phyloP scores from a whole-genome alignment of 805 yeast genomes.

The Clavispora santaluciae region DNA sequence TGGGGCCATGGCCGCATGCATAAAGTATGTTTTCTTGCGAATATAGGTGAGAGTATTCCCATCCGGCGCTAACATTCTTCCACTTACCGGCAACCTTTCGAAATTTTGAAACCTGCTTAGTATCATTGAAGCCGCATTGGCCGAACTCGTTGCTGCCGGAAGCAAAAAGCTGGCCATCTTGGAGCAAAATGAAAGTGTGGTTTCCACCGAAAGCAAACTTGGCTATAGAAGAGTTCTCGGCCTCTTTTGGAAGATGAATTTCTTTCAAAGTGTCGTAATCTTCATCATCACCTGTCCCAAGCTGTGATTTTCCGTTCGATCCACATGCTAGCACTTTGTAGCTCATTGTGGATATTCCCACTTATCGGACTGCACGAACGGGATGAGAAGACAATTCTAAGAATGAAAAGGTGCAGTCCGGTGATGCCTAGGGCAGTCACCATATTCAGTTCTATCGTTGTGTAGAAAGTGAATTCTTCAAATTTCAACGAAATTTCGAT shows the following conservation, averaged over 20 bases:
- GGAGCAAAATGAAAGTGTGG: slow-evolving; percentile 62
- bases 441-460: no score
- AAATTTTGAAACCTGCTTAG: slow-evolving; percentile 11
- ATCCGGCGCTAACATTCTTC: slow-evolving; percentile 62
- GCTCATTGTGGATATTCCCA: slow-evolving; percentile 4
- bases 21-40: slow-evolving; percentile 36
- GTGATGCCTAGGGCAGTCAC: no score
- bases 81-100: slow-evolving; percentile 25
- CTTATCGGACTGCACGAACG: not conserved
- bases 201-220: slow-evolving; percentile 79
- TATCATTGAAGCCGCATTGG: slow-evolving; percentile 42
- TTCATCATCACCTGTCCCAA: slow-evolving; percentile 54
- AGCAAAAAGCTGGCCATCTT: slow-evolving; percentile 48
- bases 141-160: slow-evolving; percentile 57
- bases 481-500: no score
- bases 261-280: slow-evolving; percentile 31
- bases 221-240: slow-evolving; percentile 14
- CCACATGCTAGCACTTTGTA: slow-evolving; percentile 57
- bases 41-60: slow-evolving; percentile 66
- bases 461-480: no score
- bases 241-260: slow-evolving; percentile 10
- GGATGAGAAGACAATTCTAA: not conserved
- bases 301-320: slow-evolving; percentile 76
- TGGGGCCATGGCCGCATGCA: slow-evolving; percentile 58
- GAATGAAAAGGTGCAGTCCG: not conserved